These are phyloP conservation scores for Limonium bicolor DNA, from an alignment of 148 eudicot species.

Conservation along the genomic window DNA sequence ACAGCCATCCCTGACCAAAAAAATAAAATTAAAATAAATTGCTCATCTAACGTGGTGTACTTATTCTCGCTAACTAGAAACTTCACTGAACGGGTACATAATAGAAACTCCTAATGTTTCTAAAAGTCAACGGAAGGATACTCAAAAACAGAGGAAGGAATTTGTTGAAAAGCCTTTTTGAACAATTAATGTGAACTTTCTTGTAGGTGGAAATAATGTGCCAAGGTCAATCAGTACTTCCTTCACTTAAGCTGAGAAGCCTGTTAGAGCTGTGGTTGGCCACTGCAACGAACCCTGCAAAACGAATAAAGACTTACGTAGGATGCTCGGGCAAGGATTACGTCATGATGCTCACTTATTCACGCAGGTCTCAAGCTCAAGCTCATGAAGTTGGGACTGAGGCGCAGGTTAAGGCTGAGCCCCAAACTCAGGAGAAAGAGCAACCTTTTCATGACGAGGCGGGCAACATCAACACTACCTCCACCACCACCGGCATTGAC, in stretches of 20 bases:
- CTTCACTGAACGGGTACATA: too few relatives aligned
- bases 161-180: too few relatives aligned
- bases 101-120: too few relatives aligned
- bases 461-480: too few relatives aligned
- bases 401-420: constrained; percentile 3
- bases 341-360: constrained; percentile 59
- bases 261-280: constrained; percentile 58
- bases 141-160: too few relatives aligned
- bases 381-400: too few relatives aligned
- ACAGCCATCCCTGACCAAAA: background rate
- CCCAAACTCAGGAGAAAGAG: constrained; percentile 3
- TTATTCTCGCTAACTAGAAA: too few relatives aligned
- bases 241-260: constrained; percentile 35
- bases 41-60: too few relatives aligned
- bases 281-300: constrained; percentile 17
- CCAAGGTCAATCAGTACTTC: constrained; percentile 56
- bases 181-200: too few relatives aligned
- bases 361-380: constrained; percentile 14
- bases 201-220: constrained; percentile 59
- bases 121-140: too few relatives aligned
- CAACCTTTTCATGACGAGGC: too few relatives aligned
- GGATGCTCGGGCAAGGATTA: constrained; percentile 69
- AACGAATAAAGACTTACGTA: constrained; percentile 26
- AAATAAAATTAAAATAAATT: background rate
- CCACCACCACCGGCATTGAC: too few relatives aligned